Base-by-base conservation (phyloP, 495 filamentous ascomycete species). In the Podospora fimiseda region DNA sequence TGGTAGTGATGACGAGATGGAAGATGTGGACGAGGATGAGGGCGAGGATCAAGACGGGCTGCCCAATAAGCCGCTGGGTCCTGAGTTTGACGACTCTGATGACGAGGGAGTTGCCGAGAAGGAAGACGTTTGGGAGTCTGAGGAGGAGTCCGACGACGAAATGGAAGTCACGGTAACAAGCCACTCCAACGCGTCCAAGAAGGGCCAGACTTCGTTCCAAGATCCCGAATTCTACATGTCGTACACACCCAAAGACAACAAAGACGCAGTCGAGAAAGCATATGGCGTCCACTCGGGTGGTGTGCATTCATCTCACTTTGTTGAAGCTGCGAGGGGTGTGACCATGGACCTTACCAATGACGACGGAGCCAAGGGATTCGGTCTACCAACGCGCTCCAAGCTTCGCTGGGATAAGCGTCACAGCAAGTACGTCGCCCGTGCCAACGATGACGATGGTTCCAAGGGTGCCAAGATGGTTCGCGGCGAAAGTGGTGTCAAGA, bases 371-470 rank as follows among this genome's bases (percentile, higher is more conserved):
- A 85, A 84, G 52, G 75, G 77, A 9, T 91, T 94, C 63, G 90
- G 76, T 38, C 82, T 87, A 60, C 81, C 87, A 1, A 80, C 81
- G 18, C 80, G 81, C 61, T 76, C 83, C 36, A 81, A 84, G 43
- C 81, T 93, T 82, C 82, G 91, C 50, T 98, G 93, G 93, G 93
- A 98, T 74, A 95, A 96, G 79, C 91, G 93, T 62, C 80, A 84
- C 60, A 92, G 87, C 71, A 97, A 96, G 71, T 98, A 96, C 70
- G 92, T 98, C 6, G 72, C 86, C 2, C 78, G 85, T 21, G 83
- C 81, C 54, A 96, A 97, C 75, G 93, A 97, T 69, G 88, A 94
- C 61, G 93, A 96, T 74, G 94, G 93, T 15, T 89, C 84, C 44
- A 86, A 86, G 66, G 89, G 90, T 45, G 74, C 74, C n/a, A 86